Evolutionary conservation across 2,329 filamentous ascomycete species (phyloP).

Genomic region (Nemania sp.): DNA sequence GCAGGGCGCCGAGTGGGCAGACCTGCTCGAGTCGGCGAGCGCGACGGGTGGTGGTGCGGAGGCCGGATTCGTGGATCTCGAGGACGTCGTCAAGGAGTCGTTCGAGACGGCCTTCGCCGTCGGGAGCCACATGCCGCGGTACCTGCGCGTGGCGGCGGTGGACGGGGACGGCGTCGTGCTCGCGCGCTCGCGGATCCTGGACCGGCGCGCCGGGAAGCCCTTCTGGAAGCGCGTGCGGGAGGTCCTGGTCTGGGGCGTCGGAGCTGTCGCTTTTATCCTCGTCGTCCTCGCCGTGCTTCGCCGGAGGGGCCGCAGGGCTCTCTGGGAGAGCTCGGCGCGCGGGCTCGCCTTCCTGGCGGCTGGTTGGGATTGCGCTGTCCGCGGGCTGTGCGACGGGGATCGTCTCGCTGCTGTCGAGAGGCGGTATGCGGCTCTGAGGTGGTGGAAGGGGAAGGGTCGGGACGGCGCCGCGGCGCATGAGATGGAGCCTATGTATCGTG

Average conservation of each 20-base stretch:
- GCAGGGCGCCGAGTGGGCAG: constrained; percentile 27
- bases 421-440: not conserved
- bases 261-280: not conserved
- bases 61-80: constrained; percentile 14
- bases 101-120: constrained; percentile 27
- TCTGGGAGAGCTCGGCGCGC: constrained; percentile 14
- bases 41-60: not conserved
- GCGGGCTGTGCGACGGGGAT: too few relatives aligned
- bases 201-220: constrained; percentile 21
- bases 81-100: constrained; percentile 3
- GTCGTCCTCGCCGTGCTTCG: constrained; percentile 11
- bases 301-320: constrained; percentile 13
- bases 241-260: not conserved
- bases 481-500: constrained; percentile 25
- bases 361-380: too few relatives aligned
- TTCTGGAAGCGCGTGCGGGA: not conserved
- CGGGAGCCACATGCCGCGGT: constrained; percentile 23
- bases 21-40: not conserved
- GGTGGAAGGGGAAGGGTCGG: constrained; percentile 24
- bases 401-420: not conserved
- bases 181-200: constrained; percentile 17
- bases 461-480: constrained; percentile 24
- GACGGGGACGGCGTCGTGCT: constrained; percentile 21
- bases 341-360: not conserved
- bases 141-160: constrained; percentile 26